Conservation (phyloP, 495 filamentous ascomycete genomes). For the Corynascus novoguineensis region DNA sequence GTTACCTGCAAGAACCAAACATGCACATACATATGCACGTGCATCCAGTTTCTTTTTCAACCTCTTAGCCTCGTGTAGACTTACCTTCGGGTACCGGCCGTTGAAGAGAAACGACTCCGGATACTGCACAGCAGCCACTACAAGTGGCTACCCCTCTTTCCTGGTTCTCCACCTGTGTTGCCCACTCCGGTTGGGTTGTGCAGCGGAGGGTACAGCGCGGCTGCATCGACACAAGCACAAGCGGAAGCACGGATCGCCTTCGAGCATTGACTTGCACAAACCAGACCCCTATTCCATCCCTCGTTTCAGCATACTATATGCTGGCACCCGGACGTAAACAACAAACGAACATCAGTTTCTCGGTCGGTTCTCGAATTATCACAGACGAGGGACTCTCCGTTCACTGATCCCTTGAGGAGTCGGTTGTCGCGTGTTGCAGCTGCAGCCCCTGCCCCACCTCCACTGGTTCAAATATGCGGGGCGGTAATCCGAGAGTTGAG, state of each 20-base stretch:
- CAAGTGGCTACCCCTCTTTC: neutral
- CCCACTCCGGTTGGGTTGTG: neutral
- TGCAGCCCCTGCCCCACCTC: constrained; percentile 6
- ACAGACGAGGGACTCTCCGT: too few relatives aligned
- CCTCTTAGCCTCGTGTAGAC: too few relatives aligned
- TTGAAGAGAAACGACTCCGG: too few relatives aligned
- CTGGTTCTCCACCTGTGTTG: neutral
- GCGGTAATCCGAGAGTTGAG: constrained; percentile 3
- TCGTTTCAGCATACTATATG: neutral
- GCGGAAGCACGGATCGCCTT: too few relatives aligned
- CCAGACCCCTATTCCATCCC: neutral
- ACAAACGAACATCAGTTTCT: too few relatives aligned
- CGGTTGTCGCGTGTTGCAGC: neutral
- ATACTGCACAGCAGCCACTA: too few relatives aligned
- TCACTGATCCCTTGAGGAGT: neutral
- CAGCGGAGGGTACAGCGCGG: neutral
- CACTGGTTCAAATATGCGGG: constrained; percentile 4
- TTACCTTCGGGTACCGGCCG: too few relatives aligned
- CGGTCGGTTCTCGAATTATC: too few relatives aligned
- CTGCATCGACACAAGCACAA: neutral
- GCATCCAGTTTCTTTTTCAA: too few relatives aligned
- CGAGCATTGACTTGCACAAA: too few relatives aligned
- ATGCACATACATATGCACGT: too few relatives aligned
- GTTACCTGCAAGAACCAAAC: neutral
- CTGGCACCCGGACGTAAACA: neutral